phyloP scores from a whole-genome alignment of 768 basidiomycete genomes.

The Leccinellum luteum region DNA sequence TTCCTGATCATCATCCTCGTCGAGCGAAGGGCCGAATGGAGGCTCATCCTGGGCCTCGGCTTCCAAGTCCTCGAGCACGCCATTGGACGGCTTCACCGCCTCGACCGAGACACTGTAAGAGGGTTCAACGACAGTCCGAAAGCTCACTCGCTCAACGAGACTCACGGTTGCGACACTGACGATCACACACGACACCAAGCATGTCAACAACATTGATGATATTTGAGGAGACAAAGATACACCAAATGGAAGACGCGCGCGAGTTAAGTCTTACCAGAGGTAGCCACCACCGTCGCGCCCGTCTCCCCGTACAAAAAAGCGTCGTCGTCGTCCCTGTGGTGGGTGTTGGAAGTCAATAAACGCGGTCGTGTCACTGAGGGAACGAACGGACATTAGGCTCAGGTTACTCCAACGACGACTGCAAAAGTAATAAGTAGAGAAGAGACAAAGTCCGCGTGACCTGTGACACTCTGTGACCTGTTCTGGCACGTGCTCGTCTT shows the following conservation, averaged over 20 bases:
- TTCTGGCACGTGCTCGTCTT: background rate
- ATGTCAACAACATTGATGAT: slow-evolving; percentile 41
- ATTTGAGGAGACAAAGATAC: slow-evolving; percentile 36
- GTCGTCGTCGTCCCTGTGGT: slow-evolving; percentile 72
- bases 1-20: slow-evolving; percentile 28
- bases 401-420: slow-evolving; percentile 9
- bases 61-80: slow-evolving; percentile 50
- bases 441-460: slow-evolving; percentile 28
- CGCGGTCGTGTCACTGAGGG: slow-evolving; percentile 11
- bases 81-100: slow-evolving; percentile 43
- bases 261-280: slow-evolving; percentile 45
- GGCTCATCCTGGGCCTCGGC: slow-evolving; percentile 39
- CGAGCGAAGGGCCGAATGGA: slow-evolving; percentile 25
- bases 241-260: slow-evolving; percentile 21
- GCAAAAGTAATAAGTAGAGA: slow-evolving; percentile 13
- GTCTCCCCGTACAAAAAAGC: slow-evolving; percentile 73
- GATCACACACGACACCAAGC: slow-evolving; percentile 37
- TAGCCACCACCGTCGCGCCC: slow-evolving; percentile 30
- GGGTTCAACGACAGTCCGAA: slow-evolving; percentile 18
- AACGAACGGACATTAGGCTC: slow-evolving; percentile 31
- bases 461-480: slow-evolving; percentile 27
- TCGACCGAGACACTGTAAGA: slow-evolving; percentile 40
- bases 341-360: slow-evolving; percentile 25
- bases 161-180: slow-evolving; percentile 66
- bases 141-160: slow-evolving; percentile 32